Evolutionary conservation across 768 basidiomycete species (phyloP).

Genomic region (Leccinum disarticulatum): DNA sequence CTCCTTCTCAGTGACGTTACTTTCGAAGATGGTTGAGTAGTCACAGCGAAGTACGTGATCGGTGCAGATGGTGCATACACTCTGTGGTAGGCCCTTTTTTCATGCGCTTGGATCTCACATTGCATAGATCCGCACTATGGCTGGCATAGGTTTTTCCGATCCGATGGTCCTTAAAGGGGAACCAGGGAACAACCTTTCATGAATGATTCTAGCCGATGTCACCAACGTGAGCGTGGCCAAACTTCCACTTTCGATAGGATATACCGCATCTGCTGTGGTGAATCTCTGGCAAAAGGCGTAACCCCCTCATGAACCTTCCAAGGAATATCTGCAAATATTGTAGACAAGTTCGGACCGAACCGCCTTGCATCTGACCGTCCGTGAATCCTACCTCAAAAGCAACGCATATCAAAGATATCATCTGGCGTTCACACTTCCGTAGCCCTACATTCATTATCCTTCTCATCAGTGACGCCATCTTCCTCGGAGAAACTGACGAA

Average conservation of each 20-base stretch:
- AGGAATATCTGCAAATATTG: not conserved
- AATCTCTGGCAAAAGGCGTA: not conserved
- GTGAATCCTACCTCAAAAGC: not conserved
- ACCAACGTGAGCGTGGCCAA: not conserved
- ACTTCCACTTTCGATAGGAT: not conserved
- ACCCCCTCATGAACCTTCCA: not conserved
- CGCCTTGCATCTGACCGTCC: not conserved
- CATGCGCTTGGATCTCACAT: not conserved
- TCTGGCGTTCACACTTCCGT: not conserved
- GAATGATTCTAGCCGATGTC: not conserved
- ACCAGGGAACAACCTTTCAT: not conserved
- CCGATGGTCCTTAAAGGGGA: not conserved
- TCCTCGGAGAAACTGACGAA: not conserved
- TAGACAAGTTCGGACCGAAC: not conserved
- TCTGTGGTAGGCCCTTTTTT: too few species aligned
- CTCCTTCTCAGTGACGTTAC: not conserved
- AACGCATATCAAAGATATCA: not conserved
- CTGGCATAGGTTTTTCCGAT: not conserved
- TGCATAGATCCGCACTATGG: not conserved
- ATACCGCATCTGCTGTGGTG: not conserved
- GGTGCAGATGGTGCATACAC: too few species aligned
- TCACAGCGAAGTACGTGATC: not conserved
- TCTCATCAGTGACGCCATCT: not conserved
- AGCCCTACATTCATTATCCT: not conserved
- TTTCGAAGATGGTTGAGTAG: not conserved